A percentile compares a stretch with the other conserved stretches of the same genome.
phyloP scores from a whole-genome alignment of 169 alveolate species.

The Theileria orientalis region DNA sequence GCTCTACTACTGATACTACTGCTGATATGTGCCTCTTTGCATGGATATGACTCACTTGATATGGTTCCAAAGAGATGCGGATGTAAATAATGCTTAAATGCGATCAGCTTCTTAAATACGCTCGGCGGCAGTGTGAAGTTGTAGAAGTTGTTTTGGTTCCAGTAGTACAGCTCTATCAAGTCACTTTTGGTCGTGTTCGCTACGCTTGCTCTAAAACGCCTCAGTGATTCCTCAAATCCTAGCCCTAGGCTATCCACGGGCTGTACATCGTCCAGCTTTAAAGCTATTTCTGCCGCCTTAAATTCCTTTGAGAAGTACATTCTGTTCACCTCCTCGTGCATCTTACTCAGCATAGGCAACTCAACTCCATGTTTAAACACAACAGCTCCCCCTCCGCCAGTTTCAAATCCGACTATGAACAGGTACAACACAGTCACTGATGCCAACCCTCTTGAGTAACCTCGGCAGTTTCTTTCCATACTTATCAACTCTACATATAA shows the following conservation, averaged over 20 bases:
- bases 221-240: background rate
- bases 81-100: slow-evolving; percentile 8
- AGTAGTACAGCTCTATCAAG: slow-evolving; percentile 10
- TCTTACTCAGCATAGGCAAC: no score
- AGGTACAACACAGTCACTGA: slow-evolving; percentile 1
- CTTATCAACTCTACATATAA: no score
- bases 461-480: no score
- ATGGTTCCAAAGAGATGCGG: slow-evolving; percentile 10
- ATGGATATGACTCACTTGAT: no score
- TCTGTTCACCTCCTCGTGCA: background rate
- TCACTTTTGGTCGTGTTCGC: background rate
- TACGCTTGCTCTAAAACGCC: background rate
- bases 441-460: background rate
- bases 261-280: background rate
- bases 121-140: slow-evolving; percentile 12
- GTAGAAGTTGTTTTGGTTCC: slow-evolving; percentile 14
- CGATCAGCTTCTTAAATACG: slow-evolving; percentile 10
- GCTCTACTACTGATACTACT: no score
- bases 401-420: slow-evolving; percentile 1
- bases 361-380: background rate
- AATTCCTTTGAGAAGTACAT: slow-evolving; percentile 10
- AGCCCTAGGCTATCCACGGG: slow-evolving; percentile 7
- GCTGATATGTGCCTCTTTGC: no score
- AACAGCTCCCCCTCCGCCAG: background rate
- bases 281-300: slow-evolving; percentile 7